Evolutionary conservation across 192 early-diverging fungal genomes (phyloP), one percentile per base, ranked within the genome.

Genomic region (Umbelopsis sp.): DNA sequence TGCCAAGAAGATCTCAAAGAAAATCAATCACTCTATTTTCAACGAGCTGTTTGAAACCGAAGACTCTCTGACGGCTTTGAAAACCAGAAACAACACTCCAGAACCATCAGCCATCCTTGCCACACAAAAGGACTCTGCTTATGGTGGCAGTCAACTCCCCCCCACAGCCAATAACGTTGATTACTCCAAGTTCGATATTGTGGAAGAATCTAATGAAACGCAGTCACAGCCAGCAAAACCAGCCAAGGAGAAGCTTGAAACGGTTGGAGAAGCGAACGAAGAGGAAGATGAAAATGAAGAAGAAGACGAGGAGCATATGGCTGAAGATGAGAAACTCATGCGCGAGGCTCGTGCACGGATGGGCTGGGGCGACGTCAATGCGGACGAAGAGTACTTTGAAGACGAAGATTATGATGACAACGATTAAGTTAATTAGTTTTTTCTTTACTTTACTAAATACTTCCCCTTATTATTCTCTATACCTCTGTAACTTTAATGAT

Each of bases 21-120:
- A 97, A 74, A 95, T 98, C 74, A 96, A 96, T 77, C 93, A 95
- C 68, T 86, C 87, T 0, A 85, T 91, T 0, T 81, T 98, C 66
- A 89, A 91, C 23, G 87, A 84, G 49, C 82, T 92, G 30, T 86
- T 94, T 73, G 89, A 87, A 53, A 81, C 74, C 1, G 73, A 76
- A 46, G 70, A 75, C 8, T 46, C 30, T 5, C 33, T 55, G 30
- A 67, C 51, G 10, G 46, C 65, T 46, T 52, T 71, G 49, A 74
- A 55, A 64, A 78, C 79, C 1, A 70, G 78, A 16, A 64, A 50
- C 0, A 46, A 67, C 9, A 74, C 79, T 10, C 75, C 74, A 18
- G 75, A 77, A 18, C 74, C 81, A 4, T 78, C 78, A 6, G 10
- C 37, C 27, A 72, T 70, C 51, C 67, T 41, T 22, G 68, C 65